phyloP scores from a whole-genome alignment of 305 asterid species.

The Rubia balearica region DNA sequence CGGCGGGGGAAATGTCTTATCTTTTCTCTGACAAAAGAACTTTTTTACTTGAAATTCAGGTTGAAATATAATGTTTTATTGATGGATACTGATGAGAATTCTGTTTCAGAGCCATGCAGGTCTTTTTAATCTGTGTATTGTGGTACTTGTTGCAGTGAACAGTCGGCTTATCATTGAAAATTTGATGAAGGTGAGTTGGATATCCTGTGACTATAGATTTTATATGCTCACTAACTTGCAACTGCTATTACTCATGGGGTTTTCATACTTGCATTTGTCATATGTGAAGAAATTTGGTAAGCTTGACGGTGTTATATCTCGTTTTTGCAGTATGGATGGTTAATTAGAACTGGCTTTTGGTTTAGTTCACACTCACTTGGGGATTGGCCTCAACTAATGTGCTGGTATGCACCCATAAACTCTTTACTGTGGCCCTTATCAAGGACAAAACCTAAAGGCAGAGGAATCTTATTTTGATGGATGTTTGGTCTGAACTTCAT shows the following conservation, averaged over 20 bases:
- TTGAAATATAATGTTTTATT: background rate
- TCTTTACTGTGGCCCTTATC: slow-evolving; percentile 2
- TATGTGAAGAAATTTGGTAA: background rate
- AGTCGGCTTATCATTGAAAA: slow-evolving; percentile 96
- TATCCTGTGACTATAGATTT: background rate
- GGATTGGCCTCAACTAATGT: slow-evolving; percentile 93
- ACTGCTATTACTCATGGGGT: background rate
- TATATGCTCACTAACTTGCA: background rate
- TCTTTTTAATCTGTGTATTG: slow-evolving; percentile 92
- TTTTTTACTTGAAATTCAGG: background rate
- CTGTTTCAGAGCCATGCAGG: slow-evolving; percentile 96
- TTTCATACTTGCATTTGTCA: background rate
- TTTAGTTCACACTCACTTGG: slow-evolving; percentile 73
- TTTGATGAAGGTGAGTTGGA: slow-evolving; percentile 76
- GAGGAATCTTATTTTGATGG: background rate
- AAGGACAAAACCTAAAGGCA: background rate
- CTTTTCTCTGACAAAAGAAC: background rate
- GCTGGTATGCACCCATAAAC: slow-evolving; percentile 54
- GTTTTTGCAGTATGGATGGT: slow-evolving; percentile 85
- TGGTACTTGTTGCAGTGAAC: slow-evolving; percentile 98
- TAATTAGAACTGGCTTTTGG: slow-evolving; percentile 84
- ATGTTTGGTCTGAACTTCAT: background rate
- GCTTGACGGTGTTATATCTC: slow-evolving; percentile 18
- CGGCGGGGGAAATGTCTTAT: no score
- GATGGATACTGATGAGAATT: slow-evolving; percentile 16